Evolutionary conservation across 345 rosid species (phyloP).

Genomic region (Draba incana): DNA sequence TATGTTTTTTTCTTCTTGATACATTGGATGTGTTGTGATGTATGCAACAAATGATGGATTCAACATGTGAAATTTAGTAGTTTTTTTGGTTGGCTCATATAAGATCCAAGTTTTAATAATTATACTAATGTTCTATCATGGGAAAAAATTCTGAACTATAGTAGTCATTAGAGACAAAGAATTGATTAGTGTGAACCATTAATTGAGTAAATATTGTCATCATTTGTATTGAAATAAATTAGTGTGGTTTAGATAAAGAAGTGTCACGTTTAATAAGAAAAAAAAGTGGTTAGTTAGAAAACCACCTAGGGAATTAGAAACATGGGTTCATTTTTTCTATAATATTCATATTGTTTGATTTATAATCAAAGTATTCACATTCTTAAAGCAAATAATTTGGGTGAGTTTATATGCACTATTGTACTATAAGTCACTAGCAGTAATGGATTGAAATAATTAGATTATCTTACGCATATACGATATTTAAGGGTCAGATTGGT

Average conservation of each 20-base stretch:
- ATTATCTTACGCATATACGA: background rate
- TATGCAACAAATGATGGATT: slow-evolving; percentile 22
- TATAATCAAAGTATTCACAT: background rate
- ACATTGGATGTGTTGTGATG: slow-evolving; percentile 37
- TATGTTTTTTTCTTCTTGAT: slow-evolving; percentile 40
- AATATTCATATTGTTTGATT: background rate
- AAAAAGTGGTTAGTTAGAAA: background rate
- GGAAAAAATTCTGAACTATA: background rate
- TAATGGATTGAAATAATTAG: background rate
- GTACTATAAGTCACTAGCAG: too few relatives aligned
- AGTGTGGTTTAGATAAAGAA: background rate
- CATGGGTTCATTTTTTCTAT: background rate
- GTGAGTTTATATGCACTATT: background rate
- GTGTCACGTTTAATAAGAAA: slow-evolving; percentile 3
- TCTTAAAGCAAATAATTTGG: background rate
- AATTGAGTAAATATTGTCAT: background rate
- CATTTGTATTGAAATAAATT: slow-evolving; percentile 6
- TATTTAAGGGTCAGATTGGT: too few relatives aligned
- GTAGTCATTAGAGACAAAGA: slow-evolving; percentile 10
- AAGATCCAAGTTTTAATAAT: slow-evolving; percentile 12
- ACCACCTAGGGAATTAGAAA: slow-evolving; percentile 4
- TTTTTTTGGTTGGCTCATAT: slow-evolving; percentile 18
- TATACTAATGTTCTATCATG: slow-evolving; percentile 13
- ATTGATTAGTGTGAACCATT: background rate
- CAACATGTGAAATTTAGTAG: slow-evolving; percentile 37